Percentiles rank a stretch among this genome's conserved stretches.
These are phyloP conservation scores for Candida pini DNA, from an alignment of 805 yeast species.

Conservation along the genomic window DNA sequence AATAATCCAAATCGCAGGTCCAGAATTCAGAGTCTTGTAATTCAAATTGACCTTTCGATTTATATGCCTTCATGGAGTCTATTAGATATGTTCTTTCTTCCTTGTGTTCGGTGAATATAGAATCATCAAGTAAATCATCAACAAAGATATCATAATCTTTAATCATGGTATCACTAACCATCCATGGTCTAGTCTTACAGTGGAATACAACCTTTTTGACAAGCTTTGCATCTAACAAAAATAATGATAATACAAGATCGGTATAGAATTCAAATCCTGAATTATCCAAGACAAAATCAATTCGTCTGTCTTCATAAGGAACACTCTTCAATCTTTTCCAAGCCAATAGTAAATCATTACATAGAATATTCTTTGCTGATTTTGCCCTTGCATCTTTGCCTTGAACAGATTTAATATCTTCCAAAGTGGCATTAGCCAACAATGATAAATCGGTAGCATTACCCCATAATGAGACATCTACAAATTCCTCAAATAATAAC, in stretches of 20 bases:
- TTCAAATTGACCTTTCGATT: constrained; percentile 40
- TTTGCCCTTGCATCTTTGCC: constrained; percentile 82
- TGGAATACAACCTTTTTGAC: constrained; percentile 67
- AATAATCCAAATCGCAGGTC: constrained; percentile 76
- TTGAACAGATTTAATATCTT: constrained; percentile 86
- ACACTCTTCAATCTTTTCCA: constrained; percentile 45
- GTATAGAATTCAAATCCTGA: constrained; percentile 94
- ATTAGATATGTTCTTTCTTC: constrained; percentile 45
- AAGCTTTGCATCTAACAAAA: constrained; percentile 65
- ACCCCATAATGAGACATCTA: constrained; percentile 94
- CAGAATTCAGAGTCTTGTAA: constrained; percentile 70
- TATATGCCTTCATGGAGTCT: constrained; percentile 37
- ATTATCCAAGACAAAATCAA: constrained; percentile 86
- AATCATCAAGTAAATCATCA: constrained; percentile 45
- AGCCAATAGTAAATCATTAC: constrained; percentile 65
- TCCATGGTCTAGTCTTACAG: constrained; percentile 92
- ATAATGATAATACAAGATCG: constrained; percentile 63
- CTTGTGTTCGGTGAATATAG: constrained; percentile 46
- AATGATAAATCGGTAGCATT: constrained; percentile 94
- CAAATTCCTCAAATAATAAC: constrained; percentile 70
- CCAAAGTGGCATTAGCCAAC: constrained; percentile 80
- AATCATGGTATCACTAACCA: constrained; percentile 92
- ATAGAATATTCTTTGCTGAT: constrained; percentile 71
- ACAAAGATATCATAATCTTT: constrained; percentile 65
- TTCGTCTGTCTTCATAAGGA: constrained; percentile 36